Evolutionary conservation across 352 stramenopile genomes (phyloP).

Genomic region (Phytophthora melonis): DNA sequence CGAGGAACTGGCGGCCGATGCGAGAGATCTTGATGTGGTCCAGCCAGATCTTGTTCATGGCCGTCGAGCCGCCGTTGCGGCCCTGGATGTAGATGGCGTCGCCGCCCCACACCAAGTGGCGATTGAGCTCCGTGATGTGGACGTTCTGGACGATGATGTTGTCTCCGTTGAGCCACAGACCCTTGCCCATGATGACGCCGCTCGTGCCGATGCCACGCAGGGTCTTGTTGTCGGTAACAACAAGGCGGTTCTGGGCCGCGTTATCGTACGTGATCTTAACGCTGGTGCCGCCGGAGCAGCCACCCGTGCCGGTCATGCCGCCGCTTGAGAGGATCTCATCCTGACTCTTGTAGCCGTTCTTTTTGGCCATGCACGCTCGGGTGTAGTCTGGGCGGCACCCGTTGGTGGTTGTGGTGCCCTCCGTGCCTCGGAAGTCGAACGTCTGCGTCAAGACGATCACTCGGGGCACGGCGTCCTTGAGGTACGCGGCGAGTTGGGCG

Average conservation of each 20-base stretch:
- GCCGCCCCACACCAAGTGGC: constrained; percentile 47
- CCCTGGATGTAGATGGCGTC: constrained; percentile 41
- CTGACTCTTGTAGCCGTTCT: constrained; percentile 48
- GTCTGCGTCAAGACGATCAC: constrained; percentile 49
- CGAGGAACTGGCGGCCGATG: constrained; percentile 55
- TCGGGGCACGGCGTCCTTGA: constrained; percentile 31
- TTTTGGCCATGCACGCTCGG: constrained; percentile 43
- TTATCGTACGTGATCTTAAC: constrained; percentile 40
- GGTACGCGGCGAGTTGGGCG: constrained; percentile 39
- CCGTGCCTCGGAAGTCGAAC: constrained; percentile 50
- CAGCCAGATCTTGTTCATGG: constrained; percentile 51
- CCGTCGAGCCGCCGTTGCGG: constrained; percentile 24
- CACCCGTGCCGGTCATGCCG: constrained; percentile 55
- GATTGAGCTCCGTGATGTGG: constrained; percentile 63
- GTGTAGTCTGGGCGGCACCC: constrained; percentile 43
- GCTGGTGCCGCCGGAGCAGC: constrained; percentile 46
- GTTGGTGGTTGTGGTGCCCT: constrained; percentile 44
- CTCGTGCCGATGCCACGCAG: constrained; percentile 47
- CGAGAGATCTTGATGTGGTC: constrained; percentile 58
- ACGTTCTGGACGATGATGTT: constrained; percentile 65
- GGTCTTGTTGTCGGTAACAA: constrained; percentile 51
- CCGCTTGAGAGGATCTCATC: constrained; percentile 51
- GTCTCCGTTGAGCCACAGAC: constrained; percentile 39
- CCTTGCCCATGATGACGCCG: constrained; percentile 53
- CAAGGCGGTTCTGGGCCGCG: constrained; percentile 36